Evolutionary conservation across 2,329 filamentous ascomycete species (phyloP).

Genomic region (Hirsutella minnesotensis): DNA sequence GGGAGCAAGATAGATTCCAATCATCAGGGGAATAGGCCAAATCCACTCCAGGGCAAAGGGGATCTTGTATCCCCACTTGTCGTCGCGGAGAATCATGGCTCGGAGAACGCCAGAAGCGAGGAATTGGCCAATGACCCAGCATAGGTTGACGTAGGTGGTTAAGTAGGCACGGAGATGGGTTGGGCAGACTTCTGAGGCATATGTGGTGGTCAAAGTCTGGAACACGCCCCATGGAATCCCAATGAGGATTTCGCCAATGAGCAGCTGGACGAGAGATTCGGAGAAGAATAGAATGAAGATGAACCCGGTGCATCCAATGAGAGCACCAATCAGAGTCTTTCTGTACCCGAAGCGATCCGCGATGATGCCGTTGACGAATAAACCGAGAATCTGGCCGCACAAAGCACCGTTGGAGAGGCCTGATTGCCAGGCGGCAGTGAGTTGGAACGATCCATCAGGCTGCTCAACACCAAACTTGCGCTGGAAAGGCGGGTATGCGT

Average conservation of each 20-base stretch:
- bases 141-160: slow-evolving; percentile 36
- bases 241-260: slow-evolving; percentile 32
- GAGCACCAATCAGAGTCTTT: slow-evolving; percentile 31
- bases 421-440: slow-evolving; percentile 40
- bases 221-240: slow-evolving; percentile 36
- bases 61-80: slow-evolving; percentile 33
- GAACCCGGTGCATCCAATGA: slow-evolving; percentile 26
- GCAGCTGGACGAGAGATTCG: slow-evolving; percentile 24
- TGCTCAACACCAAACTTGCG: slow-evolving; percentile 24
- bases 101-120: slow-evolving; percentile 30
- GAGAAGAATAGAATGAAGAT: slow-evolving; percentile 39
- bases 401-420: slow-evolving; percentile 35
- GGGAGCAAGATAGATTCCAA: slow-evolving; percentile 30
- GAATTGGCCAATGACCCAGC: slow-evolving; percentile 37
- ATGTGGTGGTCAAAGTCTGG: slow-evolving; percentile 33
- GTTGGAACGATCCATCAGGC: slow-evolving; percentile 27
- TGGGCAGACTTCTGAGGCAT: slow-evolving; percentile 35
- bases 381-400: slow-evolving; percentile 37
- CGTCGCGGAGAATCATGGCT: slow-evolving; percentile 21
- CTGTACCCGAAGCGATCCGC: slow-evolving; percentile 34
- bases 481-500: slow-evolving; percentile 25
- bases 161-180: slow-evolving; percentile 35
- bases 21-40: slow-evolving; percentile 32
- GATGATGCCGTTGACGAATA: slow-evolving; percentile 35
- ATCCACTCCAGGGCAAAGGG: slow-evolving; percentile 38